These are phyloP conservation scores for Pythium aristosporum DNA, from an alignment of 352 stramenopile species.

Conservation along the genomic window DNA sequence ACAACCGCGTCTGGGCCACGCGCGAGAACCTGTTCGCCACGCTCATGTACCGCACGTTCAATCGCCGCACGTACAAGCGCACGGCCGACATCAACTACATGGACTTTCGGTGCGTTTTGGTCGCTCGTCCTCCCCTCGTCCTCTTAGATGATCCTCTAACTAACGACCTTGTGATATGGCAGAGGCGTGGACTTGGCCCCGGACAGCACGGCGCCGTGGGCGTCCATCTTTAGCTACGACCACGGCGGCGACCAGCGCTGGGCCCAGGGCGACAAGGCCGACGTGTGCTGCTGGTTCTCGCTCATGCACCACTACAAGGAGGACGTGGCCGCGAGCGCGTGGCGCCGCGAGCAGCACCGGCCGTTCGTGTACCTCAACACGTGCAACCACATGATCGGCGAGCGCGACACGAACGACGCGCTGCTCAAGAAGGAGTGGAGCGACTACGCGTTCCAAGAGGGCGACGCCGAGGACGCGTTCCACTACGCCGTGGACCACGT, in stretches of 20 bases:
- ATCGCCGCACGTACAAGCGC: constrained; percentile 82
- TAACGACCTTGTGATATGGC: background rate
- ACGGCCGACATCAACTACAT: constrained; percentile 91
- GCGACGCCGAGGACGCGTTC: constrained; percentile 69
- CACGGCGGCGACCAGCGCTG: constrained; percentile 77
- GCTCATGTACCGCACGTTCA: constrained; percentile 83
- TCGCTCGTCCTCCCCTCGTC: background rate
- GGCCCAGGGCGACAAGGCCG: constrained; percentile 80
- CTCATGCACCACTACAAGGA: constrained; percentile 87
- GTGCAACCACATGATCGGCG: constrained; percentile 89
- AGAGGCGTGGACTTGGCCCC: constrained; percentile 68
- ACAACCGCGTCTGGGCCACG: constrained; percentile 72
- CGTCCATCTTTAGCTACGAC: constrained; percentile 67
- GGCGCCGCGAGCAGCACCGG: constrained; percentile 47
- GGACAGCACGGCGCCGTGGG: constrained; percentile 44
- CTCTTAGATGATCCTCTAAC: background rate
- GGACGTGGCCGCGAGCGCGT: constrained; percentile 50
- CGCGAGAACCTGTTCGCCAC: constrained; percentile 79
- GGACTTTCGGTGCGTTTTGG: constrained; percentile 57
- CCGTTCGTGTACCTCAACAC: constrained; percentile 86
- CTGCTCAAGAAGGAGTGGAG: constrained; percentile 80
- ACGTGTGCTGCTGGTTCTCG: constrained; percentile 85
- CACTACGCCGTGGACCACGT: constrained; percentile 77
- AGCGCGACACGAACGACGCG: constrained; percentile 77
- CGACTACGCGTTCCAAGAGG: constrained; percentile 78